Percentiles rank a stretch among this genome's conserved stretches.
These are phyloP conservation scores for Raphanus sativus DNA, from an alignment of 345 rosid genomes.

Conservation along the genomic window DNA sequence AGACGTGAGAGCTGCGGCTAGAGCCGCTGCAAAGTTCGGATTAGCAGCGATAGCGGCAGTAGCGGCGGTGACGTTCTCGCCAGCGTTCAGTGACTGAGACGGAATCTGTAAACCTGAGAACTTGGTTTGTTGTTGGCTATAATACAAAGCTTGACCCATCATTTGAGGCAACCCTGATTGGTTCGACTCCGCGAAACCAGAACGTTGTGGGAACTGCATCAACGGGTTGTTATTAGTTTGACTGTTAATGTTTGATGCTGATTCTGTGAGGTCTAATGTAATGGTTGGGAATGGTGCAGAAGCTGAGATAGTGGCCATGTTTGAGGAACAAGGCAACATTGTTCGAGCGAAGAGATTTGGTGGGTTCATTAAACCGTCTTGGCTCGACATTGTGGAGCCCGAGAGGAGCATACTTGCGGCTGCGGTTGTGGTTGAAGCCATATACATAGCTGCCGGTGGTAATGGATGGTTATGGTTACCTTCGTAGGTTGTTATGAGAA, in stretches of 20 bases:
- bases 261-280: constrained; percentile 78
- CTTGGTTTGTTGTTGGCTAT: constrained; percentile 63
- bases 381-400: constrained; percentile 72
- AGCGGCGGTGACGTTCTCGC: constrained; percentile 50
- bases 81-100: constrained; percentile 29
- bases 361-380: constrained; percentile 69
- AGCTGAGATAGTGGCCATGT: constrained; percentile 92
- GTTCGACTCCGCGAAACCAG: constrained; percentile 24
- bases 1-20: constrained; percentile 90
- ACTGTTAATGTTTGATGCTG: constrained; percentile 35
- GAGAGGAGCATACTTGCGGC: constrained; percentile 83
- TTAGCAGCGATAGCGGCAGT: constrained; percentile 77
- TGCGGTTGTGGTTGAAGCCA: constrained; percentile 90
- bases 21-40: constrained; percentile 92
- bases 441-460: constrained; percentile 87
- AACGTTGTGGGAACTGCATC: constrained; percentile 40
- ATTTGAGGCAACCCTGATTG: constrained; percentile 47
- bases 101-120: constrained; percentile 82
- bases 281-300: constrained; percentile 96
- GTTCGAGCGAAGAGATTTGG: constrained; percentile 66
- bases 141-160: constrained; percentile 62
- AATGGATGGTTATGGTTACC: constrained; percentile 94
- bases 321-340: constrained; percentile 82
- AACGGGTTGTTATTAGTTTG: constrained; percentile 39
- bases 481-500: constrained; percentile 86